These are phyloP conservation scores for Cordyceps pruinosa DNA, from an alignment of 2,329 filamentous ascomycete species.

Conservation along the genomic window DNA sequence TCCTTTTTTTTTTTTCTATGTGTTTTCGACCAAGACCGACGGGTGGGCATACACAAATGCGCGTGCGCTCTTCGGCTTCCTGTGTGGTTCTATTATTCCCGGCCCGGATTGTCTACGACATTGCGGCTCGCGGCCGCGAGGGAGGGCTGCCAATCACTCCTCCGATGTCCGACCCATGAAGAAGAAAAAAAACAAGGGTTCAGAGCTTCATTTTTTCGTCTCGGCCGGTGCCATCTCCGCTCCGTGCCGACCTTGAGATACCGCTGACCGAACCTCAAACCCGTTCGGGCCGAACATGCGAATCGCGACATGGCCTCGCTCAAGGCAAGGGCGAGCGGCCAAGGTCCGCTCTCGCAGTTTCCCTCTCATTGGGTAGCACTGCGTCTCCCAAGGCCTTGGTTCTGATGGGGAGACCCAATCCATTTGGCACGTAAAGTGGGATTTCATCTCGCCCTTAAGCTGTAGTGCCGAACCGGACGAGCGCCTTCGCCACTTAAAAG, in stretches of 20 bases:
- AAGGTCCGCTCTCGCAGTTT: no score
- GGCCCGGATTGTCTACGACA: background rate
- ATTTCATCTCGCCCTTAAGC: background rate
- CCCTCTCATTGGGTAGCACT: background rate
- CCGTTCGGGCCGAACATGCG: background rate
- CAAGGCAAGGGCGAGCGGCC: background rate
- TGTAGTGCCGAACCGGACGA: conserved; percentile 2
- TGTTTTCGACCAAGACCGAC: no score
- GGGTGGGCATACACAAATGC: no score
- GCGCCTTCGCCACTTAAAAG: background rate
- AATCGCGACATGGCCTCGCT: background rate
- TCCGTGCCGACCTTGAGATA: background rate
- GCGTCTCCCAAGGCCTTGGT: background rate
- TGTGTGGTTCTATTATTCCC: background rate
- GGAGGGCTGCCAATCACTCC: background rate
- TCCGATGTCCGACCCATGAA: background rate
- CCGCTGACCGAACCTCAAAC: background rate
- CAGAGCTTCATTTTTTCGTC: background rate
- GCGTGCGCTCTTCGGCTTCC: background rate
- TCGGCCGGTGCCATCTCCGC: background rate
- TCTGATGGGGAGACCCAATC: background rate
- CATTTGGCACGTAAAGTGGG: background rate
- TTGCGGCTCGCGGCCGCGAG: background rate
- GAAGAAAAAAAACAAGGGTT: background rate
- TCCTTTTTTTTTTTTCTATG: no score